Conservation (phyloP, 1,284 basidiomycete genomes). For the Coriolopsis trogii region DNA sequence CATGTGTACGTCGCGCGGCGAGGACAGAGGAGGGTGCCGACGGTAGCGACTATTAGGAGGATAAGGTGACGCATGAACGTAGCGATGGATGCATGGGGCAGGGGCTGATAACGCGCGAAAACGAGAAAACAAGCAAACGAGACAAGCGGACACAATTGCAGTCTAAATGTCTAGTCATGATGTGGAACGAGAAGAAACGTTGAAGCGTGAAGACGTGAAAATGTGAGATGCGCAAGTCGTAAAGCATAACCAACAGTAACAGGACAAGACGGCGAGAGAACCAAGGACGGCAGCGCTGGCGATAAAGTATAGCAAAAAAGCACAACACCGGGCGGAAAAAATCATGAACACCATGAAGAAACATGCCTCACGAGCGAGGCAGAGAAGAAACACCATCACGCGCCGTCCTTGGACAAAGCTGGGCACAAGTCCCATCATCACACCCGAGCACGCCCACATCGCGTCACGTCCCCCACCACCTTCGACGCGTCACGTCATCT, state of each 20-base stretch:
- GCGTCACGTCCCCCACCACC: slow-evolving; percentile 6
- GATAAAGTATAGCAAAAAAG: slow-evolving; percentile 8
- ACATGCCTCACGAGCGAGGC: not conserved
- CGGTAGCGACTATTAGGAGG: slow-evolving; percentile 9
- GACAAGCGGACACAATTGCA: too few relatives aligned
- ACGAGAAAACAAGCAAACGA: not conserved
- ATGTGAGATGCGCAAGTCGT: not conserved
- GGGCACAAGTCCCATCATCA: not conserved
- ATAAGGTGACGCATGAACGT: slow-evolving; percentile 1
- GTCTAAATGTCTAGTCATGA: slow-evolving; percentile 18
- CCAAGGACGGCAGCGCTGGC: slow-evolving; percentile 9
- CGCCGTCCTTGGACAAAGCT: not conserved
- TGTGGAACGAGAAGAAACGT: not conserved
- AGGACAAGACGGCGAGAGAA: too few relatives aligned
- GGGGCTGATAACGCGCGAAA: not conserved
- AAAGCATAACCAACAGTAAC: not conserved
- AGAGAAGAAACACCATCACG: slow-evolving; percentile 13
- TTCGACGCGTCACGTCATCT: slow-evolving; percentile 18
- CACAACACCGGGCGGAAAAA: too few relatives aligned
- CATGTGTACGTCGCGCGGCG: not conserved
- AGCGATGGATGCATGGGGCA: too few relatives aligned
- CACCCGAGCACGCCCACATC: not conserved
- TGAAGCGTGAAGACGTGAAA: not conserved
- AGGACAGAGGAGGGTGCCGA: not conserved
- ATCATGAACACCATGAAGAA: slow-evolving; percentile 1